Evolutionary conservation across 2,329 filamentous ascomycete genomes (phyloP).

Genomic region (Cercospora sp.): DNA sequence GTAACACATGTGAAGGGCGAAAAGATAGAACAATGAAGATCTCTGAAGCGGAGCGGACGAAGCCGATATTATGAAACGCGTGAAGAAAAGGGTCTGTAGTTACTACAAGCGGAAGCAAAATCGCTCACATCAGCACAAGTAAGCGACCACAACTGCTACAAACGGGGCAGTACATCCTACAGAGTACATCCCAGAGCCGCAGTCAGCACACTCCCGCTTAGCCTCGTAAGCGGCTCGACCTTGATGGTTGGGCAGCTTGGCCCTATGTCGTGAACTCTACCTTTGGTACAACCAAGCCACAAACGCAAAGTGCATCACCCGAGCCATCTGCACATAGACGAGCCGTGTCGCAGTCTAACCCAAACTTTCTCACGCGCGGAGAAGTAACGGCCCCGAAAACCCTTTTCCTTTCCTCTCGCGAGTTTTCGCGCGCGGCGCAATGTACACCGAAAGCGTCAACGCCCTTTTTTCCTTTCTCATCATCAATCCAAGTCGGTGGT

Average conservation of each 20-base stretch:
- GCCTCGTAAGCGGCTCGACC: not conserved
- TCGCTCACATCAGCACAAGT: not conserved
- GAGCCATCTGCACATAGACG: not conserved
- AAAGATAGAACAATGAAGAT: not conserved
- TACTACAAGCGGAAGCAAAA: not conserved
- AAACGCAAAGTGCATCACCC: not conserved
- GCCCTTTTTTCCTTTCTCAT: constrained; percentile 8
- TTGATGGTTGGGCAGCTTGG: not conserved
- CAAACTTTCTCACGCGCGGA: not conserved
- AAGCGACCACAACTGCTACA: not conserved
- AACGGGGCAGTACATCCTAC: not conserved
- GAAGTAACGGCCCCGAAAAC: not conserved
- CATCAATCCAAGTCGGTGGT: constrained; percentile 50
- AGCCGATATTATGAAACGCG: not conserved
- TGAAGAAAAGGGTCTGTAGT: not conserved
- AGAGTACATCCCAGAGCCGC: not conserved
- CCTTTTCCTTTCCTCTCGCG: not conserved
- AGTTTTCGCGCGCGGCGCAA: not conserved
- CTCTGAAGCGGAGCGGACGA: not conserved
- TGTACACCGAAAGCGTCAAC: not conserved
- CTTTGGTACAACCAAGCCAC: not conserved
- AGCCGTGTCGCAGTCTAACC: not conserved
- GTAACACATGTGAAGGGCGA: not conserved
- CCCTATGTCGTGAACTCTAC: not conserved
- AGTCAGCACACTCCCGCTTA: not conserved